These are phyloP conservation scores for Aspergillus texensis DNA, from an alignment of 2,329 filamentous ascomycete species.

Conservation along the genomic window DNA sequence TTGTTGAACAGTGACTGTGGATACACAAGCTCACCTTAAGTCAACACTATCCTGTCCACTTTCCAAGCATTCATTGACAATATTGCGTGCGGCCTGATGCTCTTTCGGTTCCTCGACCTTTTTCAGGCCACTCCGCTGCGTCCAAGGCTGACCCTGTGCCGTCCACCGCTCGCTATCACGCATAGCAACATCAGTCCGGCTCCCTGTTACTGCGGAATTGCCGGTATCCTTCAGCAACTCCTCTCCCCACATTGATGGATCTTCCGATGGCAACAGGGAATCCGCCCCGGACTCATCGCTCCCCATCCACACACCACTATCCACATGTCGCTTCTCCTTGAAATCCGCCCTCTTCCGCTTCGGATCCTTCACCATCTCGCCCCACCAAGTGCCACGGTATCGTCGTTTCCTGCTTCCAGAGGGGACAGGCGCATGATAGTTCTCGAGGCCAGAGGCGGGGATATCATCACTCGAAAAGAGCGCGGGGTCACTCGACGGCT, in stretches of 20 bases:
- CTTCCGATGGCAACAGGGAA: slow-evolving; percentile 37
- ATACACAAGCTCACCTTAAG: slow-evolving; percentile 41
- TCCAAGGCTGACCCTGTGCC: slow-evolving; percentile 3
- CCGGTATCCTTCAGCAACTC: slow-evolving; percentile 36
- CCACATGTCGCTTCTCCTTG: slow-evolving; percentile 47
- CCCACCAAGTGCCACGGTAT: slow-evolving; percentile 51
- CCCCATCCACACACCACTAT: slow-evolving; percentile 53
- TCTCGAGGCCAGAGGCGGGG: slow-evolving; percentile 48
- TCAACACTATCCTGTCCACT: slow-evolving; percentile 48
- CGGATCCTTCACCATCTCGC: slow-evolving; percentile 39
- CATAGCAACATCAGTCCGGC: not conserved
- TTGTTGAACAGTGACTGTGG: not conserved
- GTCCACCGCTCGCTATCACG: not conserved
- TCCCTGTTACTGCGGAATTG: slow-evolving; percentile 14
- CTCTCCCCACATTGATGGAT: slow-evolving; percentile 40
- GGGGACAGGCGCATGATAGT: slow-evolving; percentile 37
- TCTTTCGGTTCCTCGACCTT: slow-evolving; percentile 36
- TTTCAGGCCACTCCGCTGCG: slow-evolving; percentile 23
- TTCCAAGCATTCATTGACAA: slow-evolving; percentile 47
- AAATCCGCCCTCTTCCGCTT: slow-evolving; percentile 47
- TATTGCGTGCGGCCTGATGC: slow-evolving; percentile 38
- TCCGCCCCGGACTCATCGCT: slow-evolving; percentile 46
- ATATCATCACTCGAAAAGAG: slow-evolving; percentile 53
- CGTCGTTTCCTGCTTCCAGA: slow-evolving; percentile 39
- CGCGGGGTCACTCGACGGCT: slow-evolving; percentile 48